phyloP scores from a whole-genome alignment of 108 stramenopile species.

The Skeletonema potamos region DNA sequence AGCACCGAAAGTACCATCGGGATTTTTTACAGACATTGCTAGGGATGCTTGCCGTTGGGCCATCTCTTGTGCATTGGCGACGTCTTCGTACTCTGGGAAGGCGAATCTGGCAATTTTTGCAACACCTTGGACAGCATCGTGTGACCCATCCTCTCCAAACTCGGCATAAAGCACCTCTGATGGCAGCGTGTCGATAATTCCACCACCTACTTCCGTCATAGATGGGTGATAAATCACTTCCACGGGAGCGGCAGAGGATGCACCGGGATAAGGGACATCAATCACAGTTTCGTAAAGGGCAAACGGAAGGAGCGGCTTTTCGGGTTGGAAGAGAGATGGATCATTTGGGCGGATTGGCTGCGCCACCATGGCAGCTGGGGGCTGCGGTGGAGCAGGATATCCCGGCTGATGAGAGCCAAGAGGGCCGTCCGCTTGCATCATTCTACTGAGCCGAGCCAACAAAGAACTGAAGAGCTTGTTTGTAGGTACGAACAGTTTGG shows the following conservation, averaged over 20 bases:
- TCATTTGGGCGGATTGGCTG: slow-evolving; percentile 13
- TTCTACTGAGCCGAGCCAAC: too few species aligned
- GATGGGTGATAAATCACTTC: slow-evolving; percentile 13
- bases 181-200: slow-evolving; percentile 6
- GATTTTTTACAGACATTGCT: not conserved
- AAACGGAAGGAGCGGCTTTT: slow-evolving; percentile 16
- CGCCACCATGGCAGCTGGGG: not conserved
- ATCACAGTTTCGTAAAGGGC: slow-evolving; percentile 35
- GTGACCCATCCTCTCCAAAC: slow-evolving; percentile 14
- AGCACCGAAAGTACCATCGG: slow-evolving; percentile 9
- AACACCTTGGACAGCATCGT: not conserved
- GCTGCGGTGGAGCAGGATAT: slow-evolving; percentile 9
- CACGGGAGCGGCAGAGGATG: slow-evolving; percentile 6
- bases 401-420: not conserved
- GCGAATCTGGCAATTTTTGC: slow-evolving; percentile 39
- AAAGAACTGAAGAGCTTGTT: too few species aligned
- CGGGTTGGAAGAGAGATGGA: slow-evolving; percentile 5
- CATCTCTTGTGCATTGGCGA: slow-evolving; percentile 14
- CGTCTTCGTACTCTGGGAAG: slow-evolving; percentile 48
- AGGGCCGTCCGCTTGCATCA: slow-evolving; percentile 26
- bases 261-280: slow-evolving; percentile 34
- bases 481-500: too few species aligned
- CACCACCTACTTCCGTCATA: not conserved
- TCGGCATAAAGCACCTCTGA: slow-evolving; percentile 6
- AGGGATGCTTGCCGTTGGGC: slow-evolving; percentile 10